phyloP scores from a whole-genome alignment of 1,139 yeast species.

The Lodderomyces beijingensis region DNA sequence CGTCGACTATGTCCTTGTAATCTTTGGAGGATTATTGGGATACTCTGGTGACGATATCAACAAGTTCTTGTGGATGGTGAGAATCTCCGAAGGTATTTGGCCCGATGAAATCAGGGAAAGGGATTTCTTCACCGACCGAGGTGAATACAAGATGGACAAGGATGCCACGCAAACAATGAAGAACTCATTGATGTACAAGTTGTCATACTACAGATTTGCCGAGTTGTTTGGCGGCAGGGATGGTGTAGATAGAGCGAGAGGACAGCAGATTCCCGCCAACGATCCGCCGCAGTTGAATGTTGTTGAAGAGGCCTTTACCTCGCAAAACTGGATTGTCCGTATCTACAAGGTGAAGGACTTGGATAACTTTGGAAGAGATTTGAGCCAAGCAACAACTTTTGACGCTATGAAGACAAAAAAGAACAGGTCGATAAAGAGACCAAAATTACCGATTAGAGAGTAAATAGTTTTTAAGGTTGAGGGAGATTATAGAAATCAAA shows the following conservation, averaged over 20 bases:
- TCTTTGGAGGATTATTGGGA: constrained; percentile 93
- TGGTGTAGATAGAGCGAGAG: constrained; percentile 83
- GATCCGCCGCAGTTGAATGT: constrained; percentile 63
- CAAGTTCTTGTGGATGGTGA: constrained; percentile 98
- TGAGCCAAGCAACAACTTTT: constrained; percentile 45
- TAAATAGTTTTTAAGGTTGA: constrained; percentile 12
- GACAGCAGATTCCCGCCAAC: constrained; percentile 62
- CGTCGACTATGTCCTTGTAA: constrained; percentile 88
- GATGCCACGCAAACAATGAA: constrained; percentile 82
- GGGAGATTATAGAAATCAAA: no score
- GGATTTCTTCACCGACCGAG: constrained; percentile 74
- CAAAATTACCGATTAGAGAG: constrained; percentile 48
- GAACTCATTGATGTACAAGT: constrained; percentile 88
- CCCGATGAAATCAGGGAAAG: constrained; percentile 93
- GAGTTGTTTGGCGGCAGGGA: constrained; percentile 68
- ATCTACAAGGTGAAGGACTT: constrained; percentile 87
- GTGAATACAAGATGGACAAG: constrained; percentile 85
- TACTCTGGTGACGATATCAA: constrained; percentile 96
- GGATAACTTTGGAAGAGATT: constrained; percentile 82
- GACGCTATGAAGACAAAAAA: constrained; percentile 20
- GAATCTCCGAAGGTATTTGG: constrained; percentile 99
- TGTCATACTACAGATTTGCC: constrained; percentile 85
- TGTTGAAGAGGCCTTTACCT: constrained; percentile 90
- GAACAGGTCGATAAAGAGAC: constrained; percentile 50
- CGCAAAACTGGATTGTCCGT: constrained; percentile 96